Evolutionary conservation across 2,329 filamentous ascomycete genomes (phyloP), one percentile per base, ranked within the genome.

Genomic region (Aspergillus sp.): DNA sequence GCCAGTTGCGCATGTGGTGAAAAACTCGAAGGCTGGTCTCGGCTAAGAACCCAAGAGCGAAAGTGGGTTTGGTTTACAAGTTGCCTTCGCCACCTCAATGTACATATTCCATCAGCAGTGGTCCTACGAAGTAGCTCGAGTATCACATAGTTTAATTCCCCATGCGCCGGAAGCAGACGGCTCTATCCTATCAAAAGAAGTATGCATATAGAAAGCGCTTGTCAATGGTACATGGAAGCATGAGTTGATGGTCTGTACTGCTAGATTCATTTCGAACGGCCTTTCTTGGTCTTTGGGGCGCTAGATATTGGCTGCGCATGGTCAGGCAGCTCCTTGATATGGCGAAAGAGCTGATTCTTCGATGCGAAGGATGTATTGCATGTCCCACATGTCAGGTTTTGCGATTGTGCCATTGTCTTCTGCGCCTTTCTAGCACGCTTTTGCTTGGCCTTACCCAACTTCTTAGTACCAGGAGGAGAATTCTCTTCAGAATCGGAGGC

Each of bases 1-100:
- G 55, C 93, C 93, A 0, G 88, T 99, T 20, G 81, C 85, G 22
- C 92, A 96, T 58, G 83, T 94, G 22, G 88, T 99, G 61, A 96
- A 95, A 75, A 89, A 85, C 35, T 85, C 83, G 9, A 95, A 91
- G 68, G 87, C 90, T 19, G 94, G 94, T 2, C 73, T 99, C 45
- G 90, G 90, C 17, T 83, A 70, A 33, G 17, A 19, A 33, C 16
- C 11, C 9, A 22, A 16, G 17, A 22, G 26, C 22, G 22, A 22
- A 22, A 7, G 3, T 30, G 26, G 10, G 26, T 22, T 22, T 22
- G 26, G 10, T 30, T 30, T 30, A 30, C 26, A 30, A 30, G 26
- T 3, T 30, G 22, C 26, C 26, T 30, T 30, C 26, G 3, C 26
- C 26, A 30, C 26, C 26, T 8, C 26, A 30, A 30, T 11, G 26